Evolutionary conservation across 208 protist genomes (phyloP).

Genomic region (Leishmania arabica): DNA sequence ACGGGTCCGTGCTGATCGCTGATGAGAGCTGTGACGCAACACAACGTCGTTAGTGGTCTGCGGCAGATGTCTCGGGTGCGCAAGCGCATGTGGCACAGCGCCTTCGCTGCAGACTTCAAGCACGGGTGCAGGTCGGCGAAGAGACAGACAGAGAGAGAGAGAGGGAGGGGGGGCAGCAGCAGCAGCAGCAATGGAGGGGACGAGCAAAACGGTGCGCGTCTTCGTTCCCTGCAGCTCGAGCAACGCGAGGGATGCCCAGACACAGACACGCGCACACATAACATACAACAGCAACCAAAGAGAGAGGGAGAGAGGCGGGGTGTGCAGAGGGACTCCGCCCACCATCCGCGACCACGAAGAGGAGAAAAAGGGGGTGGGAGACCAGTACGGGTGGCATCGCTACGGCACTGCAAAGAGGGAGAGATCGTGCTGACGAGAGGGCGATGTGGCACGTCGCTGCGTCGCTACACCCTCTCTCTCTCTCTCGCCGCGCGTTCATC

Average conservation of each 20-base stretch:
- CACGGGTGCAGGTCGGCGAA: not conserved
- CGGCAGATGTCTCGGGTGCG: not conserved
- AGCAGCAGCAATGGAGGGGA: not conserved
- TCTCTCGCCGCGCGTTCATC: not conserved
- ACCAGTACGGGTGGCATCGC: not conserved
- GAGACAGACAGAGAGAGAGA: not conserved
- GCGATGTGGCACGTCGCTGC: not conserved
- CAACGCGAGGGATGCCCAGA: not conserved
- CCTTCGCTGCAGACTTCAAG: not conserved
- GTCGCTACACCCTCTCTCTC: not conserved
- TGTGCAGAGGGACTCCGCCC: not conserved
- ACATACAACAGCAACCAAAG: not conserved
- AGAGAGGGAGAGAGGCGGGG: not conserved
- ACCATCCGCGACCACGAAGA: not conserved
- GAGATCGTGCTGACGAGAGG: not conserved
- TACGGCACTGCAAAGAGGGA: not conserved
- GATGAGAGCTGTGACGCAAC: not conserved
- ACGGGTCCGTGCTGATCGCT: not conserved
- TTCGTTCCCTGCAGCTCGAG: not conserved
- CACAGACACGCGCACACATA: not conserved
- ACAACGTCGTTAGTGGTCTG: not conserved
- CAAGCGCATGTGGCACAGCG: not conserved
- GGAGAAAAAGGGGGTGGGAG: not conserved
- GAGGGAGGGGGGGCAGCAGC: not conserved
- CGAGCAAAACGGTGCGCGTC: not conserved